Base-by-base conservation (phyloP, 2,329 filamentous ascomycete genomes). In the Fusarium keratoplasticum region DNA sequence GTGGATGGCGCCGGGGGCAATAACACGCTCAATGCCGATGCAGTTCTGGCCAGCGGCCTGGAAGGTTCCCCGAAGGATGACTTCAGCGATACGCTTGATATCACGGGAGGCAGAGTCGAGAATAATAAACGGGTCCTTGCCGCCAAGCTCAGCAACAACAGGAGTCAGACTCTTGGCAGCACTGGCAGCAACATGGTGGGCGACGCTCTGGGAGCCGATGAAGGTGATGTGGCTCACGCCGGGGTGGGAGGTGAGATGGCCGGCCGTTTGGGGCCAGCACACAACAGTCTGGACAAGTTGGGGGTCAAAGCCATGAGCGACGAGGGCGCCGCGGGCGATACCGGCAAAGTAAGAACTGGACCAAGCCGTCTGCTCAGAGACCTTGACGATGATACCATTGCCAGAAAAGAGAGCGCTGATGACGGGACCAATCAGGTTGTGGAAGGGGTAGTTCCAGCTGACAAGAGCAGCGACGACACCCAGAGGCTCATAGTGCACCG, bases 21-120 rank as follows among this genome's bases (percentile, higher is more conserved):
- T 92, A 79, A 98, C 92, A 65, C 96, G 93, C 85, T 99, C 96
- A 76, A 98, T 96, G 64, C 96, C 96, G 80, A 99, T 96, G 84
- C 96, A 99, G 85, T 99, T 99, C 83, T 99, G 96, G 1, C 96
- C 96, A 18, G 95, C 93, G 61, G 95, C 95, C 83, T 99, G 96
- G 84, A 98, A 99, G 11, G 94, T 95, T 61, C 96, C 96, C 62
- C 96, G 91, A 85, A 99, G 92, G 71, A 98, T 89, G 72, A 97
- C 93, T 71, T 95, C 94, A 42, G 90, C 89, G 59, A 98, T 92
- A 47, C 93, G 90, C 6, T 89, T 84, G 68, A 98, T 87, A 77
- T 95, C 89, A 67, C 81, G 80, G 57, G 83, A 83, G 4, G 92
- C 88, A 47, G 96, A 95, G 82, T 98, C 95, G 44, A 98, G 91